Evolutionary conservation across 2,329 filamentous ascomycete genomes (phyloP).

Genomic region (Chaetomiaceae sp.): DNA sequence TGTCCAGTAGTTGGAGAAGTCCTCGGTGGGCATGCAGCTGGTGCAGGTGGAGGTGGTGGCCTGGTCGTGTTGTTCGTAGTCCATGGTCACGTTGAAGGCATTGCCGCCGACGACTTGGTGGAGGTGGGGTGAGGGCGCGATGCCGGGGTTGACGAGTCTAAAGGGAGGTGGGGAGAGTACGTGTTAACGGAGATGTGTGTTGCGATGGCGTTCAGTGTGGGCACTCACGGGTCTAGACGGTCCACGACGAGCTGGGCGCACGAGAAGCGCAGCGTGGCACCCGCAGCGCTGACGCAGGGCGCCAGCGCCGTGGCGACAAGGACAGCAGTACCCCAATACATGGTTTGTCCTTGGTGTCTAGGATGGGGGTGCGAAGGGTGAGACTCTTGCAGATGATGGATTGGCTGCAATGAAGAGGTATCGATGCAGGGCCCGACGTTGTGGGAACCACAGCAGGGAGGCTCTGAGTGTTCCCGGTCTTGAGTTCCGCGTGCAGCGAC

Average conservation of each 20-base stretch:
- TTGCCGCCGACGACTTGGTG: slow-evolving; percentile 49
- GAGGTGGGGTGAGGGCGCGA: slow-evolving; percentile 34
- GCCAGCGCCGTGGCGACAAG: background rate
- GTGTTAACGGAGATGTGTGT: background rate
- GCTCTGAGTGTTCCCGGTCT: too few relatives aligned
- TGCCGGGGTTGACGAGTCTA: slow-evolving; percentile 8
- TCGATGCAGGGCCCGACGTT: too few relatives aligned
- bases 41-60: slow-evolving; percentile 13
- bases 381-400: background rate
- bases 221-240: background rate
- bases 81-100: slow-evolving; percentile 29
- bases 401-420: too few relatives aligned
- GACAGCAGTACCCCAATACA: background rate
- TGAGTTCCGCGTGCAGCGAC: too few relatives aligned
- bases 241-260: background rate
- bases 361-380: background rate
- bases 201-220: too few relatives aligned
- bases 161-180: background rate
- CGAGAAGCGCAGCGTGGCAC: background rate
- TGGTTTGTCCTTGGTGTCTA: background rate
- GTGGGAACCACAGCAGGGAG: too few relatives aligned
- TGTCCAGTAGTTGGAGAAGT: slow-evolving; percentile 24
- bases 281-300: background rate
- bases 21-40: slow-evolving; percentile 27
- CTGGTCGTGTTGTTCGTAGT: slow-evolving; percentile 2